Evolutionary conservation across 2,329 filamentous ascomycete species (phyloP).

Genomic region (Calonectria hawksworthii): DNA sequence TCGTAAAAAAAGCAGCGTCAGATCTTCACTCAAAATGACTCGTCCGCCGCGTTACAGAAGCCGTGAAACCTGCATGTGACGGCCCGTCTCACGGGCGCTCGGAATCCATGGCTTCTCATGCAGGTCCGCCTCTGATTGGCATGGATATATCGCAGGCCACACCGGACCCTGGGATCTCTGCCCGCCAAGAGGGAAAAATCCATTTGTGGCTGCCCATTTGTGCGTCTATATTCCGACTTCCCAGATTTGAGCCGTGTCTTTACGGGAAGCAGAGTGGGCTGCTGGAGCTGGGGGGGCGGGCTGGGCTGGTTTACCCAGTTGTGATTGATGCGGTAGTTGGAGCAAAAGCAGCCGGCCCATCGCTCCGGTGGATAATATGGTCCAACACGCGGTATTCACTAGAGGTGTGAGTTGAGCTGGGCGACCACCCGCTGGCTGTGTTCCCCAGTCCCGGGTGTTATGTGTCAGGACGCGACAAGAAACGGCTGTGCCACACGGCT

Average conservation of each 20-base stretch:
- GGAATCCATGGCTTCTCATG: slow-evolving; percentile 25
- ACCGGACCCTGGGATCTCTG: background rate
- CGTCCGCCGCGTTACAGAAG: slow-evolving; percentile 23
- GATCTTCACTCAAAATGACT: slow-evolving; percentile 34
- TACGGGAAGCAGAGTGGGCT: slow-evolving; percentile 27
- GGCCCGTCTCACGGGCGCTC: slow-evolving; percentile 10
- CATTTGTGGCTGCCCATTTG: slow-evolving; percentile 42
- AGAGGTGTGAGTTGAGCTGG: slow-evolving; percentile 24
- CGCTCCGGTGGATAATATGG: background rate
- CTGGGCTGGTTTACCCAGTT: slow-evolving; percentile 15
- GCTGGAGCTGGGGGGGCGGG: background rate
- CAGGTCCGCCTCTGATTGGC: slow-evolving; percentile 40
- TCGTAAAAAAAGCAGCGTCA: slow-evolving; percentile 23
- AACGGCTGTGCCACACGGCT: background rate
- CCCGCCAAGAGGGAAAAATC: slow-evolving; percentile 1
- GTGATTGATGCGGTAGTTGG: slow-evolving; percentile 45
- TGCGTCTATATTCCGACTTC: slow-evolving; percentile 39
- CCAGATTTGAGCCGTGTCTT: slow-evolving; percentile 25
- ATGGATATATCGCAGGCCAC: slow-evolving; percentile 23
- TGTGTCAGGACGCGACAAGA: background rate
- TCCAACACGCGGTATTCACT: slow-evolving; percentile 20
- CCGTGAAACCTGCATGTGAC: slow-evolving; percentile 21
- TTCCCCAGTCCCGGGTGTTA: slow-evolving; percentile 29
- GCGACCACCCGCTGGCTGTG: too few relatives aligned
- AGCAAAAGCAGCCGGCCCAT: background rate